Evolutionary conservation across 306 rosid genomes (phyloP), one percentile per base, ranked within the genome.

Genomic region (Vicia villosa): DNA sequence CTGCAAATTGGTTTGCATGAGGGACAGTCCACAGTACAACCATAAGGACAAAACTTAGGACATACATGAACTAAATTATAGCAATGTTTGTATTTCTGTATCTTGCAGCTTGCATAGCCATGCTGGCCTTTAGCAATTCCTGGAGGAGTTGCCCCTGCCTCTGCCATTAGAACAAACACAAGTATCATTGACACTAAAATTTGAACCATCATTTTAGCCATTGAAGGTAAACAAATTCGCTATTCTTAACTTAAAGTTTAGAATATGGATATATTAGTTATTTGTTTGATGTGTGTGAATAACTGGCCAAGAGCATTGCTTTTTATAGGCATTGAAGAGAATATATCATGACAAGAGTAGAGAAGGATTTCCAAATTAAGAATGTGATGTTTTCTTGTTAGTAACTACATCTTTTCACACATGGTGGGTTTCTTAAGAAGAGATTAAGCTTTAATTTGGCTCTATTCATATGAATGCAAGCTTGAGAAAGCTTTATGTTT

Each of bases 1-100:
- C 90, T 61, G 66, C 92, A 89, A 57, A 89, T 72, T 0, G 92
- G 87, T 56, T 83, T 89, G 83, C 89, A 89, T 61, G 94, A 81
- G 8, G 69, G 79, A 71, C 91, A 88, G 9, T 84, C 83, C 7
- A 86, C 86, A 0, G 79, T 64, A 57, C 95, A 88, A 3, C 13
- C 21, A 75, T 82, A 36, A 22, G 88, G 89, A 42, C 91, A 88
- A 66, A 77, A 82, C 61, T 82, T 81, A 10, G 96, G 91, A 73
- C 96, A 89, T 5, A 76, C 85, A 79, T 86, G 87, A 30, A 14
- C 86, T 41, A 76, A 30, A 66, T 89, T 84, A 58, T 86, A 77
- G 42, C 96, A 89, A 24, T 74, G 43, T 61, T 86, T 86, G 74
- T 84, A 84, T 50, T 82, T 86, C 76, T 79, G 80, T 4, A 55